Evolutionary conservation across 257 asterid species (phyloP).

Genomic region (Solanum ossicruentum): DNA sequence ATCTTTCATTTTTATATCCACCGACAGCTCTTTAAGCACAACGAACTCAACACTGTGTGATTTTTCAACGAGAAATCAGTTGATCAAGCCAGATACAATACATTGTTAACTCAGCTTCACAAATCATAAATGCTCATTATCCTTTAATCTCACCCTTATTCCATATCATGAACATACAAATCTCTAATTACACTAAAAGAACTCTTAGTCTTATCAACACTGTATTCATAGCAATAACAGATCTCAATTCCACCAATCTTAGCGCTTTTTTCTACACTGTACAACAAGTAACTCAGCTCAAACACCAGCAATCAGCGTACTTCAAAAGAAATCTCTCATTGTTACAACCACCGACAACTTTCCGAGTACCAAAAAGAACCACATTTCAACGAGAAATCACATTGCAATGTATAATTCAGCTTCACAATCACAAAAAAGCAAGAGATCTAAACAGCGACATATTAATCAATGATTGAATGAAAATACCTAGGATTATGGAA

Average conservation of each 20-base stretch:
- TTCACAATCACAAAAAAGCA: neutral
- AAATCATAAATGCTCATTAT: neutral
- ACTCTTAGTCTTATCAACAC: neutral
- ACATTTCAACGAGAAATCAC: neutral
- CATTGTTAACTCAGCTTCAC: neutral
- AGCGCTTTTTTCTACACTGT: neutral
- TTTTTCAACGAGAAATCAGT: neutral
- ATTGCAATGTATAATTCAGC: neutral
- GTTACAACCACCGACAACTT: neutral
- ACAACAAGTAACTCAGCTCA: neutral
- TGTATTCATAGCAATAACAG: neutral
- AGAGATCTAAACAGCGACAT: neutral
- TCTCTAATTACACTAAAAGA: neutral
- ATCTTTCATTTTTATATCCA: neutral
- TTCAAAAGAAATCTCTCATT: neutral
- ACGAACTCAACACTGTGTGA: neutral
- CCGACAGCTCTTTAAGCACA: neutral
- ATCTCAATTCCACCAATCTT: neutral
- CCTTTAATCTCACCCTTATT: neutral
- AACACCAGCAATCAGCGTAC: neutral
- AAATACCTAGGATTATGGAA: constrained; percentile 77
- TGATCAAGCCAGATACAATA: neutral
- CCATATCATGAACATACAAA: neutral
- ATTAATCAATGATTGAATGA: neutral
- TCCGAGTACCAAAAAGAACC: neutral